phyloP scores from a whole-genome alignment of 169 alveolate genomes.

The Cryptosporidium sp. region DNA sequence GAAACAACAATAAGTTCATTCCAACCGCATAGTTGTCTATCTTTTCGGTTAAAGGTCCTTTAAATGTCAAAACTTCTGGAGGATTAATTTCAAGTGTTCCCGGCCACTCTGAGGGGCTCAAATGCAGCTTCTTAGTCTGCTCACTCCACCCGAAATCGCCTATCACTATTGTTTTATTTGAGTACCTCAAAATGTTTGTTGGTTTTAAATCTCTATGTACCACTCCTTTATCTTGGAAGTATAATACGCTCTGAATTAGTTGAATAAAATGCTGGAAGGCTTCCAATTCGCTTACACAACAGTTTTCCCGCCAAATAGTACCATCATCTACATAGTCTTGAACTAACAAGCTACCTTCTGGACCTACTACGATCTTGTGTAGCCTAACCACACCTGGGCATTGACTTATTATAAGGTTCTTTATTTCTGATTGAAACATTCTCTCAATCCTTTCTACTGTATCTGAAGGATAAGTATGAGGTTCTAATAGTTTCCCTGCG shows the following conservation, averaged over 20 bases:
- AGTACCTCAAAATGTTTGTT: conserved; percentile 82
- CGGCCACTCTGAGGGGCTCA: conserved; percentile 85
- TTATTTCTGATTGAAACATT: conserved; percentile 84
- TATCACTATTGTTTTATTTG: conserved; percentile 79
- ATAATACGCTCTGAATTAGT: conserved; percentile 83
- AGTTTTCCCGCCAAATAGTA: conserved; percentile 84
- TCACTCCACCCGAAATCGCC: conserved; percentile 89
- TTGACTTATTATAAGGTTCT: conserved; percentile 83
- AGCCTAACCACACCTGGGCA: conserved; percentile 86
- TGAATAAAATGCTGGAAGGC: conserved; percentile 85
- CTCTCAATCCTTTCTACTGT: conserved; percentile 82
- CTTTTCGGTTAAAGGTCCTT: conserved; percentile 86
- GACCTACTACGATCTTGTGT: conserved; percentile 84
- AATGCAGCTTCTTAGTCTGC: conserved; percentile 78
- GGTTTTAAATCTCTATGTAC: conserved; percentile 86
- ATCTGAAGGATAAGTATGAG: conserved; percentile 82
- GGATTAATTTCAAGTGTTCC: conserved; percentile 88
- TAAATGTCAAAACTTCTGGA: conserved; percentile 84
- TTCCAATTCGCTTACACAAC: conserved; percentile 80
- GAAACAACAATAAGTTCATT: conserved; percentile 82
- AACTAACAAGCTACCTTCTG: conserved; percentile 84
- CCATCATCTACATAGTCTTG: conserved; percentile 87
- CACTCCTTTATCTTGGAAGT: conserved; percentile 82
- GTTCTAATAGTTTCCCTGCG: conserved; percentile 86
- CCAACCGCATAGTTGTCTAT: conserved; percentile 87